A percentile compares a stretch with the other conserved stretches of the same genome.
These are phyloP conservation scores for Grosmannia penicillata DNA, from an alignment of 2,329 filamentous ascomycete genomes.

Conservation along the genomic window DNA sequence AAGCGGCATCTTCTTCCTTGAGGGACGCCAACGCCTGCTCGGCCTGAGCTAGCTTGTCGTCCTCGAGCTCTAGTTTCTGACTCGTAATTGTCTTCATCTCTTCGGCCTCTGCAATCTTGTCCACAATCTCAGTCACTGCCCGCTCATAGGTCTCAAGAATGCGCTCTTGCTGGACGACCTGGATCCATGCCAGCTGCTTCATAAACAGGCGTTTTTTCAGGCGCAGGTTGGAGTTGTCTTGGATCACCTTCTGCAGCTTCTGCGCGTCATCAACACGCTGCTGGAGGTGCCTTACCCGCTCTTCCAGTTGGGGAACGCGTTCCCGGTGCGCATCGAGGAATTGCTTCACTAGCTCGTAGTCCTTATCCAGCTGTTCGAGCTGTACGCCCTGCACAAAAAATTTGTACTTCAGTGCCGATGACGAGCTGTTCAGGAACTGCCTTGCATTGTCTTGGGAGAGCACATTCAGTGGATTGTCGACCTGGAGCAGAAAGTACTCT, in stretches of 20 bases:
- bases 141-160: slow-evolving; percentile 23
- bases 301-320: slow-evolving; percentile 44
- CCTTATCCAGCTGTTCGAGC: slow-evolving; percentile 77
- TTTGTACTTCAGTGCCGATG: slow-evolving; percentile 76
- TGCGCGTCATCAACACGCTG: slow-evolving; percentile 45
- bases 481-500: slow-evolving; percentile 84
- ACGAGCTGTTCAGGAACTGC: slow-evolving; percentile 79
- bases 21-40: slow-evolving; percentile 25
- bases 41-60: slow-evolving; percentile 26
- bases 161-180: slow-evolving; percentile 64
- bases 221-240: slow-evolving; percentile 51
- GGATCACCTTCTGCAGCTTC: slow-evolving; percentile 47
- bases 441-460: slow-evolving; percentile 90
- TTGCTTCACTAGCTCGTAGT: slow-evolving; percentile 75
- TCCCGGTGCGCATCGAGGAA: slow-evolving; percentile 57
- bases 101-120: slow-evolving; percentile 27
- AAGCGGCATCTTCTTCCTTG: slow-evolving; percentile 28
- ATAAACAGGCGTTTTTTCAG: slow-evolving; percentile 42
- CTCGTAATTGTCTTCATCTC: slow-evolving; percentile 28
- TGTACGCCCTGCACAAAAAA: slow-evolving; percentile 94
- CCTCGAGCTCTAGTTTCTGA: slow-evolving; percentile 28
- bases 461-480: slow-evolving; percentile 93
- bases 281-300: slow-evolving; percentile 49
- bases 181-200: slow-evolving; percentile 70
- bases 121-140: slow-evolving; percentile 21